Conservation (phyloP, 768 basidiomycete genomes). For the Amanita rimosa region DNA sequence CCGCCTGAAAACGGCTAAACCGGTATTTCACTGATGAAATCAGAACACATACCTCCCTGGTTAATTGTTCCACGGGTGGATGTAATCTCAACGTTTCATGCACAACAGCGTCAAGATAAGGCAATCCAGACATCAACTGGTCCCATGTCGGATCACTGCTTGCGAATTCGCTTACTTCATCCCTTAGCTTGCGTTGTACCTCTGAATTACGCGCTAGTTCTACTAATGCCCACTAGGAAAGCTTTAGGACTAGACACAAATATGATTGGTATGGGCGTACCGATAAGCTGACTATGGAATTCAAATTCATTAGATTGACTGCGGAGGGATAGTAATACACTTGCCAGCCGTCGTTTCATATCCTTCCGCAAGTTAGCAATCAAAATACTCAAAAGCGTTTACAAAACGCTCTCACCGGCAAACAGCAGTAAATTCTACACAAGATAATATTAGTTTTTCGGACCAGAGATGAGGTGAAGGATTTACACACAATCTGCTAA, state of each 20-base stretch:
- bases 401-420: neutral
- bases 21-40: neutral
- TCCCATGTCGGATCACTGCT: slow-evolving; percentile 26
- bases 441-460: neutral
- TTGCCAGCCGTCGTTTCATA: slow-evolving; percentile 17
- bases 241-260: neutral
- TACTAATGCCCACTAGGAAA: slow-evolving; percentile 13
- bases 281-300: neutral
- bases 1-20: slow-evolving; percentile 15
- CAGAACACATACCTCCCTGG: slow-evolving; percentile 17
- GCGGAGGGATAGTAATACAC: slow-evolving; percentile 7
- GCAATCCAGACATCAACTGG: slow-evolving; percentile 29
- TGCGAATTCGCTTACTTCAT: slow-evolving; percentile 10
- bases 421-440: neutral
- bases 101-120: slow-evolving; percentile 31
- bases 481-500: neutral
- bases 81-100: slow-evolving; percentile 28
- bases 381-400: neutral
- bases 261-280: neutral
- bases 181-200: slow-evolving; percentile 10
- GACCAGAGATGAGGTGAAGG: neutral
- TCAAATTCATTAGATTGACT: neutral
- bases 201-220: slow-evolving; percentile 13
- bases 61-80: slow-evolving; percentile 18
- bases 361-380: neutral